A percentile compares a stretch with the other conserved stretches of the same genome.
Conservation (phyloP, 2,329 filamentous ascomycete genomes). For the Trichophyton equinum region DNA sequence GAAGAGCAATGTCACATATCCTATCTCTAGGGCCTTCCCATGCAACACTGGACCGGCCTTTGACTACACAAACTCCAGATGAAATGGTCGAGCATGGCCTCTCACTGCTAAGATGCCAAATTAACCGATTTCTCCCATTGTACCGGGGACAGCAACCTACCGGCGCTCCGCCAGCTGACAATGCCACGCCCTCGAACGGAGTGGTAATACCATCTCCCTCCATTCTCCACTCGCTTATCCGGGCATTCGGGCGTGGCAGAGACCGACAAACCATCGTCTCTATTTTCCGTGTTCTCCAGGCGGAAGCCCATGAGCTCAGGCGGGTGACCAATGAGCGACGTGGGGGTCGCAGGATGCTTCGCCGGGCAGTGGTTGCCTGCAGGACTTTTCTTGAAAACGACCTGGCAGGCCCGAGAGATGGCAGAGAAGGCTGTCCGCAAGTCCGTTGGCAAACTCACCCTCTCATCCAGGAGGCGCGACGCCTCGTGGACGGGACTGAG, state of each 20-base stretch:
- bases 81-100: background rate
- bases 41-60: background rate
- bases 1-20: background rate
- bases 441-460: background rate
- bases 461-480: slow-evolving; percentile 22
- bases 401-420: slow-evolving; percentile 12
- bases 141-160: background rate
- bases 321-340: slow-evolving; percentile 24
- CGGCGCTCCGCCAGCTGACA: background rate
- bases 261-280: slow-evolving; percentile 30
- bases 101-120: background rate
- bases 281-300: slow-evolving; percentile 32
- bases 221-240: slow-evolving; percentile 31
- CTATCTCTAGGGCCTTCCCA: background rate
- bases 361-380: slow-evolving; percentile 29
- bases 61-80: background rate
- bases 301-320: slow-evolving; percentile 30
- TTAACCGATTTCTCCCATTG: background rate
- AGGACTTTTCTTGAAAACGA: slow-evolving; percentile 30
- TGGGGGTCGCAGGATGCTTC: slow-evolving; percentile 29
- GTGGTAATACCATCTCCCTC: slow-evolving; percentile 22
- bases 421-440: background rate
- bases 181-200: background rate
- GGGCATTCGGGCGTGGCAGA: slow-evolving; percentile 28
- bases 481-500: slow-evolving; percentile 24